These are phyloP conservation scores for Camellia japonica DNA, from an alignment of 148 eudicot genomes.

Conservation along the genomic window DNA sequence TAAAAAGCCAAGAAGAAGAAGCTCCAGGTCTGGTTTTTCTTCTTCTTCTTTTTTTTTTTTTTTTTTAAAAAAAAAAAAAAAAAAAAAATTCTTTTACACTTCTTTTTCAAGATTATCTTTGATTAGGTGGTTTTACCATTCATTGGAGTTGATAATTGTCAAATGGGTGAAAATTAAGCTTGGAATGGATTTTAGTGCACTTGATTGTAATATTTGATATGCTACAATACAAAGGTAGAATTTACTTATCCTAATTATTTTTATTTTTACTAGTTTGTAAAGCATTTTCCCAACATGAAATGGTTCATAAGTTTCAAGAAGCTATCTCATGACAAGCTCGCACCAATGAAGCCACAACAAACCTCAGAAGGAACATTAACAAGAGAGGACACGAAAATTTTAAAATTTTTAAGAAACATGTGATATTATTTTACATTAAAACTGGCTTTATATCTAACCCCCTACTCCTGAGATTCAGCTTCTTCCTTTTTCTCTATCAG, in stretches of 20 bases:
- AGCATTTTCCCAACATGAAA: neutral
- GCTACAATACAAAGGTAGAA: too few species aligned
- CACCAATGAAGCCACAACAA: neutral
- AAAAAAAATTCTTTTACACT: too few species aligned
- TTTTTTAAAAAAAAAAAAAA: too few species aligned
- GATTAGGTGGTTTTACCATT: neutral
- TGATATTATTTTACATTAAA: neutral
- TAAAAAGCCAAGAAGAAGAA: too few species aligned
- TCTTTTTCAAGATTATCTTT: neutral
- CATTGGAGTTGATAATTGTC: neutral
- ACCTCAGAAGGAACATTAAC: neutral
- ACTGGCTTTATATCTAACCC: neutral
- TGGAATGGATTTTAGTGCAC: too few species aligned
- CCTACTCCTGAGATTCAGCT: slow-evolving; percentile 31
- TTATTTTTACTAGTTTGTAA: too few species aligned
- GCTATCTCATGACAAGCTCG: neutral
- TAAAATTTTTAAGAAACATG: neutral
- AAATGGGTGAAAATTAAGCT: too few species aligned
- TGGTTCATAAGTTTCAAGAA: neutral
- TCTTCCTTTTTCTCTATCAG: slow-evolving; percentile 61
- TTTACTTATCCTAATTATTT: too few species aligned
- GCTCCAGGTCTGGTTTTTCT: too few species aligned
- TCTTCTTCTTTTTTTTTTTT: too few species aligned
- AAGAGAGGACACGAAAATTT: neutral
- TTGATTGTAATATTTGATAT: too few species aligned